Conservation (phyloP, 2,329 filamentous ascomycete genomes). For the Geosmithia putterillii region DNA sequence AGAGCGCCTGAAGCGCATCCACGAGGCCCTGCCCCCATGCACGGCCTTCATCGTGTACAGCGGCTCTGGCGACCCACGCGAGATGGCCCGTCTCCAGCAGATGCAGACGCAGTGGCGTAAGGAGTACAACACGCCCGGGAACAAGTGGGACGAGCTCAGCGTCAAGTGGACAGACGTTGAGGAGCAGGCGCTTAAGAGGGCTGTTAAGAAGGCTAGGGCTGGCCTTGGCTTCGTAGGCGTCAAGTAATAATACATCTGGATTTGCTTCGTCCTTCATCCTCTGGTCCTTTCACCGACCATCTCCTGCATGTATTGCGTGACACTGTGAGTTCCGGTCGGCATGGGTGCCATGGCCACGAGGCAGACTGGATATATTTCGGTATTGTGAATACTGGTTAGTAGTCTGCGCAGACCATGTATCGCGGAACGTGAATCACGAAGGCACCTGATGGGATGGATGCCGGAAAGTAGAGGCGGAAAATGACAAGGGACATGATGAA, state of each 20-base stretch:
- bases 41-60: constrained; percentile 54
- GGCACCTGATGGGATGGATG: too few species aligned
- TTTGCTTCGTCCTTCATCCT: neutral
- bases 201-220: constrained; percentile 42
- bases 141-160: constrained; percentile 54
- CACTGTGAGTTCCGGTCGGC: too few species aligned
- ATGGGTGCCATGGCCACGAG: too few species aligned
- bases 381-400: too few species aligned
- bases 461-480: too few species aligned
- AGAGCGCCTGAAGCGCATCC: constrained; percentile 38
- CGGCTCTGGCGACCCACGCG: constrained; percentile 55
- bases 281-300: neutral
- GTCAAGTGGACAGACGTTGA: constrained; percentile 58
- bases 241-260: constrained; percentile 29
- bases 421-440: too few species aligned
- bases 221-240: constrained; percentile 54
- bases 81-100: constrained; percentile 49
- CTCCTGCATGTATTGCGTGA: too few species aligned
- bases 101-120: constrained; percentile 48
- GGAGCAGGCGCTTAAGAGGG: constrained; percentile 48
- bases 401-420: too few species aligned
- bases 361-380: too few species aligned
- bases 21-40: constrained; percentile 48
- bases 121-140: constrained; percentile 51
- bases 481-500: too few species aligned